Evolutionary conservation across 75 land plant genomes (phyloP).

Genomic region (Isoetes taiwanensis): DNA sequence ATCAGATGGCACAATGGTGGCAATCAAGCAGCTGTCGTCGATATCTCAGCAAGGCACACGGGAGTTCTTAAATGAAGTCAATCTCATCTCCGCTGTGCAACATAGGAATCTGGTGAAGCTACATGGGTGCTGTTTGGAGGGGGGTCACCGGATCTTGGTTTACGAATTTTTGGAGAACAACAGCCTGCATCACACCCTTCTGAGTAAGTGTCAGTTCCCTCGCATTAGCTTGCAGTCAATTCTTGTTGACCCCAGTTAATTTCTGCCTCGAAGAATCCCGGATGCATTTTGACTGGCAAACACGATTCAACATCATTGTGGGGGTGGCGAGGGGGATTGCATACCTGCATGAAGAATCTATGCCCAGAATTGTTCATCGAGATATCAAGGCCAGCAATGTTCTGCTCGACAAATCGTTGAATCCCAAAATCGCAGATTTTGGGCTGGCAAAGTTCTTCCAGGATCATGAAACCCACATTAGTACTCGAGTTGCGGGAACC

Average conservation of each 20-base stretch:
- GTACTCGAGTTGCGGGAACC: conserved; percentile 4
- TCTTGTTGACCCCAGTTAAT: too few relatives aligned
- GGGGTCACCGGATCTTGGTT: conserved; percentile 40
- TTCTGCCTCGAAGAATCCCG: background rate
- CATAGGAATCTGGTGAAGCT: conserved; percentile 50
- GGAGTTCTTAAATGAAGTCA: conserved; percentile 58
- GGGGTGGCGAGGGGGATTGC: background rate
- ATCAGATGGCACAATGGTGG: conserved; percentile 36
- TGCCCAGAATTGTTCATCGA: conserved; percentile 1
- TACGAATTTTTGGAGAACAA: conserved; percentile 39
- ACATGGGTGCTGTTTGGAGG: conserved; percentile 42
- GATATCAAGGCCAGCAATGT: conserved; percentile 4
- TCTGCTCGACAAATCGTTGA: background rate
- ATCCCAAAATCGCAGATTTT: conserved; percentile 4
- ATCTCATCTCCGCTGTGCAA: conserved; percentile 33
- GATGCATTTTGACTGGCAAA: background rate
- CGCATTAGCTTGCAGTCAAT: too few relatives aligned
- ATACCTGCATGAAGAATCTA: conserved; percentile 5
- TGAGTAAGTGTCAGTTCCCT: too few relatives aligned
- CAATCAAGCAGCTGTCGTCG: conserved; percentile 42
- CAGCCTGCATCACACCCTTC: conserved; percentile 43
- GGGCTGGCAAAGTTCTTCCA: background rate
- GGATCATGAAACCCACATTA: conserved; percentile 3
- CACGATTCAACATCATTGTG: background rate
- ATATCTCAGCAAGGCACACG: conserved; percentile 39